Percentiles rank a stretch among this genome's conserved stretches.
phyloP scores from a whole-genome alignment of 2,329 filamentous ascomycete species.

The Fusarium sp. region DNA sequence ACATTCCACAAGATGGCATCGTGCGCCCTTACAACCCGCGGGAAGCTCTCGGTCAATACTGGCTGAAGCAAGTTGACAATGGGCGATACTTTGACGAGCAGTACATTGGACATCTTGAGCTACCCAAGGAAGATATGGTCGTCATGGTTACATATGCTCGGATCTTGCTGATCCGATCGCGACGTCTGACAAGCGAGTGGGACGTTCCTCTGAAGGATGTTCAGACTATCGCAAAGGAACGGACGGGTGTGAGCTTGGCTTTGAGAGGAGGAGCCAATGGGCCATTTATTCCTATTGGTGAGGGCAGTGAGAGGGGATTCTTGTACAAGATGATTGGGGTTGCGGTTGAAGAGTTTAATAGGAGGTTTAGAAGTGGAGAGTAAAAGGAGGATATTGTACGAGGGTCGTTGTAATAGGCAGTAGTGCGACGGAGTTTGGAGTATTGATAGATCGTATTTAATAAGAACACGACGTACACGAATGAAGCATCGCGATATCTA shows the following conservation, averaged over 20 bases:
- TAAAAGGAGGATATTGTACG: constrained; percentile 18
- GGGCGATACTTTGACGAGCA: constrained; percentile 97
- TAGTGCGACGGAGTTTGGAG: constrained; percentile 19
- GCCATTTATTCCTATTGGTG: constrained; percentile 92
- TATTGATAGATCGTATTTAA: neutral
- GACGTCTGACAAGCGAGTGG: constrained; percentile 90
- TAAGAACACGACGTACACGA: constrained; percentile 12
- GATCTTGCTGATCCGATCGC: constrained; percentile 89
- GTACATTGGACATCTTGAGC: constrained; percentile 95
- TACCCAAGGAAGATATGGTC: constrained; percentile 87
- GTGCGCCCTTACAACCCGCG: constrained; percentile 94
- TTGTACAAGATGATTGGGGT: constrained; percentile 73
- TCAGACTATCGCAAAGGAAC: constrained; percentile 96
- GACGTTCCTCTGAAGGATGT: constrained; percentile 95
- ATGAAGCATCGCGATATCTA: neutral
- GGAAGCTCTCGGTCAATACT: constrained; percentile 96
- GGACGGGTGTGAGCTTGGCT: constrained; percentile 90
- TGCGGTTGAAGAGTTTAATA: constrained; percentile 74
- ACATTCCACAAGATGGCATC: constrained; percentile 91
- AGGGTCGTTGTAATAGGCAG: neutral
- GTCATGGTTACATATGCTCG: constrained; percentile 88
- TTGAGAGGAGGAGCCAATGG: constrained; percentile 92
- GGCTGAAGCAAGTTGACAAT: constrained; percentile 98
- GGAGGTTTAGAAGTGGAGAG: constrained; percentile 61
- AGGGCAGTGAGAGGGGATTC: constrained; percentile 77